phyloP scores from a whole-genome alignment of 495 filamentous ascomycete species.

The Aspergillus ellipticus region DNA sequence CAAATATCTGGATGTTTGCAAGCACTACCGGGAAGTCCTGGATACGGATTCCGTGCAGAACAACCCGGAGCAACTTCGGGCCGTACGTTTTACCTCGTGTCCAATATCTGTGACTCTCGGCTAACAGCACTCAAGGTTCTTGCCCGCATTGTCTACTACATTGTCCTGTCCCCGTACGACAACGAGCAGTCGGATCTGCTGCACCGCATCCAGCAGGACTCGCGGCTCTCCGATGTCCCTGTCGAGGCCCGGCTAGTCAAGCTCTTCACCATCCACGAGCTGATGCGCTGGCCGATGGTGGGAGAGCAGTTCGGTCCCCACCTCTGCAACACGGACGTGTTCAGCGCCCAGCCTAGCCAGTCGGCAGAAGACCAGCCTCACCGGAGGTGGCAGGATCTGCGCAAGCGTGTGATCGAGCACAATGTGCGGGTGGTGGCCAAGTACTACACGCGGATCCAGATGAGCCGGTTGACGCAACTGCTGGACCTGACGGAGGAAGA shows the following conservation, averaged over 20 bases:
- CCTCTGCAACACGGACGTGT: constrained; percentile 88
- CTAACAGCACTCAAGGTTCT: constrained; percentile 54
- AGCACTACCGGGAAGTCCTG: constrained; percentile 92
- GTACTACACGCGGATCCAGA: constrained; percentile 96
- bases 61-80: constrained; percentile 76
- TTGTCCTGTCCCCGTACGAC: constrained; percentile 94
- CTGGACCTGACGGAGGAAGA: constrained; percentile 91
- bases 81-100: constrained; percentile 54
- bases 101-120: not conserved
- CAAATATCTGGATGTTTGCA: constrained; percentile 96
- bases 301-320: constrained; percentile 81
- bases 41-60: constrained; percentile 93
- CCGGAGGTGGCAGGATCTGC: constrained; percentile 85
- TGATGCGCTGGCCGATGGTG: constrained; percentile 97
- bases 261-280: constrained; percentile 89
- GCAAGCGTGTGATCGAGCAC: constrained; percentile 97
- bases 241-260: constrained; percentile 78
- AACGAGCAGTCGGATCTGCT: constrained; percentile 98
- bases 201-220: constrained; percentile 74
- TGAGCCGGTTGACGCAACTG: constrained; percentile 81
- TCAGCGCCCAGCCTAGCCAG: constrained; percentile 54
- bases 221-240: constrained; percentile 63
- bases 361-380: constrained; percentile 70
- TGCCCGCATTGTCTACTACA: constrained; percentile 92
- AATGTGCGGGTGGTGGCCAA: constrained; percentile 96